Evolutionary conservation across 2,329 filamentous ascomycete genomes (phyloP), one percentile per base, ranked within the genome.

Genomic region (Canariomyces notabilis): DNA sequence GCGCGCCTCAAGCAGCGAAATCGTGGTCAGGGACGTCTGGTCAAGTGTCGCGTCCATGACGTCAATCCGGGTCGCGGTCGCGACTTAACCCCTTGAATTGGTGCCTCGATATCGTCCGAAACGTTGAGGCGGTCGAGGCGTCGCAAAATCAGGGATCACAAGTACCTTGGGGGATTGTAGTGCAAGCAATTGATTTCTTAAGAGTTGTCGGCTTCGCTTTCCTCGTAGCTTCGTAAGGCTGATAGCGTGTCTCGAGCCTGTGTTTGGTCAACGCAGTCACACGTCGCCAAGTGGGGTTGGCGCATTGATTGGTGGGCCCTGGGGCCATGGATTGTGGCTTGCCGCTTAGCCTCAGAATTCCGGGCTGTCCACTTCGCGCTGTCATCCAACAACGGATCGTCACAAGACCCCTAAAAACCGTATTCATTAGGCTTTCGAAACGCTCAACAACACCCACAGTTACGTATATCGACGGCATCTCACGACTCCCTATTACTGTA

Each of bases 1-100:
- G n/a, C 79, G 78, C 41, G 73, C 68, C 58, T 81, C 77, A 29
- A 83, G 70, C 20, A 81, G 67, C 34, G 68, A 70, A 49, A 82
- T 70, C 1, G 79, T 81, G 26, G 72, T 68, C 7, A 79, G 64
- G 1, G 76, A 73, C 4, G 75, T 78, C 44, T 73, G 67, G 58
- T 80, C 75, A 19, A 78, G 63, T 6, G 66, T 62, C 50, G 57
- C 48, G 49, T 63, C 62, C 54, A 57, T 59, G 44, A 34, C 41
- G 37, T 47, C 31, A 39, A 12, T 9, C 37, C 37, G 19, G 31
- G 20, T 32, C 12, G 22, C 20, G 26, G 37, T 29, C 12, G 35
- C 21, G 35, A 45, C 37, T 37, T 38, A 19, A 18, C 19, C 15
- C 29, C 12, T 33, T 16, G 18, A 12, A 5, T 5, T 19, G 45